phyloP scores from a whole-genome alignment of 257 asterid species.

The Solanum bukasovii region DNA sequence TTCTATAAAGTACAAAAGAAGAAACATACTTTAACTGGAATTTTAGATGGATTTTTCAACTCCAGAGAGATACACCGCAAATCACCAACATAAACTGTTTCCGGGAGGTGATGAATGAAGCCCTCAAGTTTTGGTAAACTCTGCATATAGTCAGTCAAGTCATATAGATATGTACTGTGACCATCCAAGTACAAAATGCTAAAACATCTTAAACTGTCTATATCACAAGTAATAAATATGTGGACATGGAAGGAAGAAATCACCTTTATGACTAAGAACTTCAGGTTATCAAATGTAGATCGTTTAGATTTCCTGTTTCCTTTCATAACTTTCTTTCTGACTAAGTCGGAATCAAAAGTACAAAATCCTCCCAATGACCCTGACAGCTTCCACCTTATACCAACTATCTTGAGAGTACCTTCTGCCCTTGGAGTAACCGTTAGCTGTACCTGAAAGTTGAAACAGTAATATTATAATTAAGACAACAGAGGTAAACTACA shows the following conservation, averaged over 20 bases:
- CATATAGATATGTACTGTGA: constrained; percentile 8
- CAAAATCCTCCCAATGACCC: constrained; percentile 69
- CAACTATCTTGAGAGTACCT: constrained; percentile 75
- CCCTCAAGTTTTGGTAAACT: constrained; percentile 89
- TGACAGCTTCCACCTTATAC: constrained; percentile 96
- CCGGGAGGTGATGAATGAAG: constrained; percentile 48
- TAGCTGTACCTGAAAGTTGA: constrained; percentile 64
- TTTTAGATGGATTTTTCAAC: constrained; percentile 72
- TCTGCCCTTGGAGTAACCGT: constrained; percentile 73
- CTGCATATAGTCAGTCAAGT: constrained; percentile 40
- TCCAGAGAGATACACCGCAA: constrained; percentile 65
- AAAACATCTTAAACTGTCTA: neutral
- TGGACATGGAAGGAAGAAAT: neutral
- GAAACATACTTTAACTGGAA: constrained; percentile 61
- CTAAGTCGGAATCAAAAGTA: constrained; percentile 53
- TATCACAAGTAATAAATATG: neutral
- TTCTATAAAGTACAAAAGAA: neutral
- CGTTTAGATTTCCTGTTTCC: constrained; percentile 48
- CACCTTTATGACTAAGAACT: constrained; percentile 86
- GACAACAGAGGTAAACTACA: neutral
- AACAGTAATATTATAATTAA: neutral
- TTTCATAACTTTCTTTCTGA: constrained; percentile 41
- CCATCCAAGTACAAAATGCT: neutral
- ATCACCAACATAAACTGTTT: constrained; percentile 72
- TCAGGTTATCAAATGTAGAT: constrained; percentile 42